Evolutionary conservation across 2,329 filamentous ascomycete genomes (phyloP), one percentile per base, ranked within the genome.

Genomic region (Fusarium musae): DNA sequence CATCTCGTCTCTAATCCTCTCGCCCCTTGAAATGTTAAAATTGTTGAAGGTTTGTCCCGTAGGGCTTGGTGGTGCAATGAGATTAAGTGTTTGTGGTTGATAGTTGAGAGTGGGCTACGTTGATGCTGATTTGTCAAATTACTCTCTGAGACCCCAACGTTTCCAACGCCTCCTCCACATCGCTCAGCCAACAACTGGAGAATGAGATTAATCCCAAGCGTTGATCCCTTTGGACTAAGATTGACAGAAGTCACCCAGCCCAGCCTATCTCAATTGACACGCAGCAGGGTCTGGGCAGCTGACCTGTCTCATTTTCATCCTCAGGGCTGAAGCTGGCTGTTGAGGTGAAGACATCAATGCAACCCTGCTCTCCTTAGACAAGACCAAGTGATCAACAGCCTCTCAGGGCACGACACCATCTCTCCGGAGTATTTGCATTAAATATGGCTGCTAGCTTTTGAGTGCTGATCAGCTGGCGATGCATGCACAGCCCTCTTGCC

Each of bases 141-240:
- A 67, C 61, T 63, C 61, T 63, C 56, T 70, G 58, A 74, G 67
- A 70, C 70, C 75, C 64, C 64, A 65, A 75, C 72, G 76, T 78
- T 78, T 78, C 66, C 63, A 70, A 73, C 72, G 64, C 56, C 59
- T 66, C 75, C 75, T 78, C 74, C 76, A 76, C 76, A 75, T 75
- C 64, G 40, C 49, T 61, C 52, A 61, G 66, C 74, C 69, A 72
- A 54, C 70, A 70, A 43, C 62, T 66, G 47, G 61, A 74, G 64
- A 66, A 59, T 74, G 59, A 59, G 62, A 66, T 68, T 72, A 58
- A 63, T 53, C 46, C 58, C 52, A 56, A 56, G 52, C 36, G 59
- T 50, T 61, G 47, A 56, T 57, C 40, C 28, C 32, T 52, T 39
- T 32, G 47, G 19, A 32, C 58, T 69, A 66, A 56, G 26, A 56